Evolutionary conservation across 176 grass and related monocot genomes (phyloP).

Genomic region (Luzula sylvatica): DNA sequence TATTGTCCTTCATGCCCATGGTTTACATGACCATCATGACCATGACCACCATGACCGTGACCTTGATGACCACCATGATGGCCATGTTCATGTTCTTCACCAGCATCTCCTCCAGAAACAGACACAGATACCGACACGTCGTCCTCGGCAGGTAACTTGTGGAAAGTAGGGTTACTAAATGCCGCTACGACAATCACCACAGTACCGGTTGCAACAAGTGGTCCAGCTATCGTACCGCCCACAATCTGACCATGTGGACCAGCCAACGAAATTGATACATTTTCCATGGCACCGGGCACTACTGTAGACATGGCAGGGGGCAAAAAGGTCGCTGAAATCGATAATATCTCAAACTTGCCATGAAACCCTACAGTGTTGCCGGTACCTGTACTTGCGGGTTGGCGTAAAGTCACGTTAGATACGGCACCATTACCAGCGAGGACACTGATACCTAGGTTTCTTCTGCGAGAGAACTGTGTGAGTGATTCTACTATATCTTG

Average conservation of each 20-base stretch:
- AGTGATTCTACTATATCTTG: slow-evolving; percentile 65
- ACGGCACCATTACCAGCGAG: slow-evolving; percentile 59
- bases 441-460: slow-evolving; percentile 72
- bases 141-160: slow-evolving; percentile 65
- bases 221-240: slow-evolving; percentile 59
- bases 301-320: slow-evolving; percentile 41
- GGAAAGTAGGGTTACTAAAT: slow-evolving; percentile 84
- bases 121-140: slow-evolving; percentile 41
- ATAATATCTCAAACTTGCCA: slow-evolving; percentile 74
- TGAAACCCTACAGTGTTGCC: slow-evolving; percentile 46
- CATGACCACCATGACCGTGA: neutral
- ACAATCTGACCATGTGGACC: slow-evolving; percentile 88
- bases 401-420: slow-evolving; percentile 58
- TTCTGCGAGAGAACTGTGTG: slow-evolving; percentile 35
- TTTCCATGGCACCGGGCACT: slow-evolving; percentile 26
- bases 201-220: slow-evolving; percentile 53
- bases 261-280: slow-evolving; percentile 73
- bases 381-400: slow-evolving; percentile 10
- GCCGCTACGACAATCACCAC: slow-evolving; percentile 64
- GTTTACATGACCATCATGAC: slow-evolving; percentile 8
- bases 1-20: slow-evolving; percentile 22
- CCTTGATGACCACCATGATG: slow-evolving; percentile 2
- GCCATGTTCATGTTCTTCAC: slow-evolving; percentile 25
- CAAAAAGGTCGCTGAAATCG: slow-evolving; percentile 73
- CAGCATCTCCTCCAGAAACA: slow-evolving; percentile 34